Conservation (phyloP, 2,329 filamentous ascomycete species). For the Penicillium thymicola region DNA sequence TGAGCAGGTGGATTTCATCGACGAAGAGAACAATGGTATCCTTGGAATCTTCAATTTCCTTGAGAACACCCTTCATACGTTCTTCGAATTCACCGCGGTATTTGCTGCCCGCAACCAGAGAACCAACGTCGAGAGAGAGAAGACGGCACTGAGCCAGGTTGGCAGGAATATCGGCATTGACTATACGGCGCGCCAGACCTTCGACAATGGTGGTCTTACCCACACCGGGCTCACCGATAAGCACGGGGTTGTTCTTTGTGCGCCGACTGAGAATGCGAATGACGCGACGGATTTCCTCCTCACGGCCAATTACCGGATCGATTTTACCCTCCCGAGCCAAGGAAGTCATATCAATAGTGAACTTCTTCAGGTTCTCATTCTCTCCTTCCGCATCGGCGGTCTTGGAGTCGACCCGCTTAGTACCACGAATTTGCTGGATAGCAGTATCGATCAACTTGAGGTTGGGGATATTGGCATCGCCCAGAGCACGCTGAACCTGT, state of each 20-base stretch:
- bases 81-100: constrained; percentile 98
- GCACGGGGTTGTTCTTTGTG: constrained; percentile 97
- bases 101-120: constrained; percentile 94
- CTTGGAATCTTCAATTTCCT: constrained; percentile 91
- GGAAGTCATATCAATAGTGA: constrained; percentile 97
- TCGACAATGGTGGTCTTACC: constrained; percentile 98
- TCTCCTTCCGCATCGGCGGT: constrained; percentile 89
- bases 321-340: constrained; percentile 97
- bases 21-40: constrained; percentile 98
- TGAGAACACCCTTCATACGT: constrained; percentile 97
- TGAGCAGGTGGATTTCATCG: constrained; percentile 96
- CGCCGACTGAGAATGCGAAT: constrained; percentile 87
- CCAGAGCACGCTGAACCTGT: constrained; percentile 68
- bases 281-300: constrained; percentile 91
- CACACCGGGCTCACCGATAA: constrained; percentile 97
- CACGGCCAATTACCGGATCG: constrained; percentile 92
- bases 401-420: constrained; percentile 90
- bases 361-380: constrained; percentile 94
- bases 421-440: constrained; percentile 88
- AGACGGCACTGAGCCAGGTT: constrained; percentile 92
- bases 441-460: constrained; percentile 85
- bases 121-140: constrained; percentile 90
- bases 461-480: constrained; percentile 88
- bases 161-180: constrained; percentile 93
- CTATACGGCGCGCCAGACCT: constrained; percentile 89